Evolutionary conservation across 202 grass and related monocot species (phyloP), one percentile per base, ranked within the genome.

Genomic region (Elaeis oleifera): DNA sequence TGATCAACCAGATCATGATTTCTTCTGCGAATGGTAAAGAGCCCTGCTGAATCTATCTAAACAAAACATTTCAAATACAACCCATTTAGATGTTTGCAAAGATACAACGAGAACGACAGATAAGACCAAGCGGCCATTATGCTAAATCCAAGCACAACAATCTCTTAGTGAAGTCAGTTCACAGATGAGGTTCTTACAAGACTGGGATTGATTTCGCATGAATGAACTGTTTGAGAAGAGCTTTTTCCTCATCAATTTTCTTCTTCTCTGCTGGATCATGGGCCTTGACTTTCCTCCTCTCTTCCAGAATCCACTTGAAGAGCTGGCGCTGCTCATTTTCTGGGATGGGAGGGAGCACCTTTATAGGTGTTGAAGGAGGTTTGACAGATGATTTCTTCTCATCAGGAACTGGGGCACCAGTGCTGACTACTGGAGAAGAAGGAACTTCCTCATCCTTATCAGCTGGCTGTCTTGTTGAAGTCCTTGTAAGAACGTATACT

Each of bases 221-320:
- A 61, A 97, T 86, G 19, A 92, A 74, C 18, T 89, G 81, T 61
- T 97, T 97, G 60, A 91, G 84, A 63, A 97, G 79, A 56, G 92
- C 82, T 70, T 97, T 92, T 17, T 97, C 84, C 51, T 92, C 84
- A 32, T 97, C 69, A 7, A 92, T 76, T 74, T 75, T 86, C 79
- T 79, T 92, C 80, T 73, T 97, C 79, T 97, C 92, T 1, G 70
- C 82, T 3, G 71, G 68, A 57, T 77, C 71, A 25, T 18, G 64
- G 6, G 88, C 75, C 65, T 80, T 89, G 44, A 86, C 64, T 70
- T 97, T 96, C 50, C 87, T 79, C 73, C 84, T 91, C 73, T 96
- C 92, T 60, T 97, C 84, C 64, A 97, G 70, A 70, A 97, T 92
- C 92, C 92, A 97, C 54, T 73, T 81, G 71, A 78, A 97, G 26